Evolutionary conservation across 371 early-diverging fungal genomes (phyloP).

Genomic region (Globomyces sp.): DNA sequence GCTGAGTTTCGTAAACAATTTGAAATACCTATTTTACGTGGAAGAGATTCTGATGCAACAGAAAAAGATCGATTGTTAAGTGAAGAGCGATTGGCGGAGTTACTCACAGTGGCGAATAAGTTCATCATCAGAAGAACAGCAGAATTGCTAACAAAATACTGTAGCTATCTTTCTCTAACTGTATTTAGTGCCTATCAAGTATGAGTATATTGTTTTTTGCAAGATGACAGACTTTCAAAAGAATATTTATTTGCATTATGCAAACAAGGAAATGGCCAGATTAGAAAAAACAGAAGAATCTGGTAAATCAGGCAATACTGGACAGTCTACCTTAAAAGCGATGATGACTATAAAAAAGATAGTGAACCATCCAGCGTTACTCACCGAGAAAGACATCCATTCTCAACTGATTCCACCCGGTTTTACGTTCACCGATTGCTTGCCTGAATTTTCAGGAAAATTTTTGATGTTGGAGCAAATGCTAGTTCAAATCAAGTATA

Average conservation of each 20-base stretch:
- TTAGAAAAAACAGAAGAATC: conserved; percentile 45
- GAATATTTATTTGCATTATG: conserved; percentile 76
- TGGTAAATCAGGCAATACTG: conserved; percentile 11
- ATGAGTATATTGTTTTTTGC: conserved; percentile 96
- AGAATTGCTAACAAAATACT: conserved; percentile 90
- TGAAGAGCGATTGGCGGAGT: conserved; percentile 82
- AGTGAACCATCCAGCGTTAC: conserved; percentile 88
- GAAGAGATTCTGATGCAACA: conserved; percentile 88
- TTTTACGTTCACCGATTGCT: conserved; percentile 36
- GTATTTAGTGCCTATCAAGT: conserved; percentile 81
- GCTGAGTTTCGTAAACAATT: conserved; percentile 87
- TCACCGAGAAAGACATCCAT: conserved; percentile 41
- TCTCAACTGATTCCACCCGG: conserved; percentile 53
- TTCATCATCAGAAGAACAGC: conserved; percentile 96
- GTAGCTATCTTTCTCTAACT: conserved; percentile 43
- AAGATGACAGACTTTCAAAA: conserved; percentile 73
- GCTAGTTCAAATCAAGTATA: conserved; percentile 48
- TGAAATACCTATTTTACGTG: conserved; percentile 90
- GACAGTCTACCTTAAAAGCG: conserved; percentile 69
- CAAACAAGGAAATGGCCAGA: conserved; percentile 71
- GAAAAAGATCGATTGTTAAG: conserved; percentile 77
- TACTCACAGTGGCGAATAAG: conserved; percentile 81
- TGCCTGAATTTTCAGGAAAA: conserved; percentile 84
- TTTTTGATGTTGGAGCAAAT: conserved; percentile 75
- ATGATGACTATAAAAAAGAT: conserved; percentile 92